Conservation (phyloP, 306 rosid genomes). For the Parietaria judaica region DNA sequence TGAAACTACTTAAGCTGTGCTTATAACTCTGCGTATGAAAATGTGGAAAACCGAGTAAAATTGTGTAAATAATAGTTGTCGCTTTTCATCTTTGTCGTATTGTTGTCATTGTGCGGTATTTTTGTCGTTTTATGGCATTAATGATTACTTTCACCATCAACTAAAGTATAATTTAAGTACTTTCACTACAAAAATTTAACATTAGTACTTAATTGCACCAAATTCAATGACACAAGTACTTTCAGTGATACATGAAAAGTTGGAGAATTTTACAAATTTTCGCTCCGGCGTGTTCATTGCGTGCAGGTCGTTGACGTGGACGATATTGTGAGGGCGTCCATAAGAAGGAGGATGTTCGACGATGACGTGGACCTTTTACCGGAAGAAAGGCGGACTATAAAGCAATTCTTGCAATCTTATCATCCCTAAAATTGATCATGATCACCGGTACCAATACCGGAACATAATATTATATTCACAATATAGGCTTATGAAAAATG, state of each 20-base stretch:
- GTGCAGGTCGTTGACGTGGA: conserved; percentile 54
- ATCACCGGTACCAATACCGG: neutral
- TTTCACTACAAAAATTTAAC: neutral
- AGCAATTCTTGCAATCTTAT: conserved; percentile 41
- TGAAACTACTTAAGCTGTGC: no score
- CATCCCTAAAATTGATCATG: neutral
- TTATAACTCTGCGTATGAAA: no score
- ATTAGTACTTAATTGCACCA: neutral
- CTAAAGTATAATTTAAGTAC: neutral
- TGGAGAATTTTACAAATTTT: neutral
- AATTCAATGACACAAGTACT: no score
- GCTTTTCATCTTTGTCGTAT: no score
- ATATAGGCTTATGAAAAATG: no score
- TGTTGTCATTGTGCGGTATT: no score
- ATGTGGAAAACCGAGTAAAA: no score
- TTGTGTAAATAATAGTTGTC: no score
- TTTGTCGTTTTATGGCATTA: no score
- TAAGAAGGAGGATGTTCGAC: conserved; percentile 43
- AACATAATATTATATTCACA: neutral
- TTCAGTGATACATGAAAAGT: neutral
- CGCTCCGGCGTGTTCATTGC: conserved; percentile 9
- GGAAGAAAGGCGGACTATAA: conserved; percentile 53
- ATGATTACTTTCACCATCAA: neutral
- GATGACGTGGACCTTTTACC: conserved; percentile 61
- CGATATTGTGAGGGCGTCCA: conserved; percentile 27